These are phyloP conservation scores for Penicillium crustosum DNA, from an alignment of 2,329 filamentous ascomycete genomes.

Conservation along the genomic window DNA sequence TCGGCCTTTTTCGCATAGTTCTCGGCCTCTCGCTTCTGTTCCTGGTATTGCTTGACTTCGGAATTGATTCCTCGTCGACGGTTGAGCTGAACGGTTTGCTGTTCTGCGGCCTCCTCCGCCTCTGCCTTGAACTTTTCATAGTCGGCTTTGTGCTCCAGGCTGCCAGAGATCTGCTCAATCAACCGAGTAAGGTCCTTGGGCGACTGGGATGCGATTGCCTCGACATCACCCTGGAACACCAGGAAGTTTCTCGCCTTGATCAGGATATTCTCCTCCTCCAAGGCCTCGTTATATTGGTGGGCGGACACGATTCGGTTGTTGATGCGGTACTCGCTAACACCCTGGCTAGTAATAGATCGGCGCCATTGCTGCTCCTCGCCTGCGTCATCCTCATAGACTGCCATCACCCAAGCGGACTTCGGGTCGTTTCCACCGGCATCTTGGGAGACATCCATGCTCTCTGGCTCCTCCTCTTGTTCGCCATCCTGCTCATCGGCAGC, in stretches of 20 bases:
- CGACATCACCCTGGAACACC: conserved; percentile 97
- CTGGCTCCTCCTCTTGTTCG: conserved; percentile 61
- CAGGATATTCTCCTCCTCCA: conserved; percentile 92
- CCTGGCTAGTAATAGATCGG: conserved; percentile 83
- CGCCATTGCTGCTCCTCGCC: conserved; percentile 96
- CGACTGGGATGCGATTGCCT: conserved; percentile 92
- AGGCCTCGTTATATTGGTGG: conserved; percentile 86
- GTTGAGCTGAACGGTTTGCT: conserved; percentile 83
- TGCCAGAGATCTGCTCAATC: conserved; percentile 97
- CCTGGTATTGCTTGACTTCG: conserved; percentile 95
- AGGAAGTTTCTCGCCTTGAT: conserved; percentile 98
- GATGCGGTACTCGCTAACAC: conserved; percentile 93
- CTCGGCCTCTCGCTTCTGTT: conserved; percentile 94
- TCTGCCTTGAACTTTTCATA: conserved; percentile 89
- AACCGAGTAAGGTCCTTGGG: conserved; percentile 89
- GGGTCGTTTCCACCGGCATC: conserved; percentile 67
- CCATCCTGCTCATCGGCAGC: conserved; percentile 62
- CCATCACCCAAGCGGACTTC: conserved; percentile 97
- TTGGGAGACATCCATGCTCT: conserved; percentile 61
- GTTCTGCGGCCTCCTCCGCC: conserved; percentile 81
- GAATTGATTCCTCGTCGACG: conserved; percentile 92
- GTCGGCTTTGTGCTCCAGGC: conserved; percentile 87
- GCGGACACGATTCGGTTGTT: conserved; percentile 88
- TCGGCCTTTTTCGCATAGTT: conserved; percentile 88
- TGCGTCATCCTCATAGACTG: conserved; percentile 95